phyloP scores from a whole-genome alignment of 148 eudicot species.

The Rhododendron simsii region DNA sequence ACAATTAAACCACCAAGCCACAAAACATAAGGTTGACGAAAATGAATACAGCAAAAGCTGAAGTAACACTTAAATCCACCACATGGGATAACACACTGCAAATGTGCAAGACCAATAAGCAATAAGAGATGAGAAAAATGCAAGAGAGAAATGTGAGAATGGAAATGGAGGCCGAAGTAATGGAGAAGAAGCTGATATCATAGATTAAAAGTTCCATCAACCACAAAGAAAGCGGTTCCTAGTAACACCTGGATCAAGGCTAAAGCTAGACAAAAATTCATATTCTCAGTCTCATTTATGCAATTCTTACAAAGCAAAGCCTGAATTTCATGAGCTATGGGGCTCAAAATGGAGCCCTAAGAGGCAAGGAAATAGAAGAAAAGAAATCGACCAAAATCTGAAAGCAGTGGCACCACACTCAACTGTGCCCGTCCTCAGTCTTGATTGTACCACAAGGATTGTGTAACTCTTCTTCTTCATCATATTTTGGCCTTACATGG shows the following conservation, averaged over 20 bases:
- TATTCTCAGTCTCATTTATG: background rate
- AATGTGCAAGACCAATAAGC: background rate
- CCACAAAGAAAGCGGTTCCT: background rate
- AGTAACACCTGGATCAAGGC: slow-evolving; percentile 1
- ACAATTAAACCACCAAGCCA: background rate
- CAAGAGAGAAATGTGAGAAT: background rate
- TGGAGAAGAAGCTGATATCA: background rate
- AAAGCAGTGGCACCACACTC: background rate
- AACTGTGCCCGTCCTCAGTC: background rate
- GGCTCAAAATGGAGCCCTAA: background rate
- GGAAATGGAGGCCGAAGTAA: background rate
- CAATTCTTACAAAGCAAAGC: background rate
- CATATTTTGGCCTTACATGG: background rate
- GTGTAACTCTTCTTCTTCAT: background rate
- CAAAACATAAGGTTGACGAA: background rate
- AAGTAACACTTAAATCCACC: background rate
- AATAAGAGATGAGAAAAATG: background rate
- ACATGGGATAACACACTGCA: background rate
- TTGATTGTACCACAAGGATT: background rate
- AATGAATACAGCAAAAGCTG: background rate
- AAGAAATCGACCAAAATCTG: background rate
- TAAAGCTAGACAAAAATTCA: background rate
- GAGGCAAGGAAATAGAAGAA: background rate
- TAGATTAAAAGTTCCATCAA: background rate
- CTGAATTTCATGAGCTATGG: background rate